Conservation (phyloP, 2,329 filamentous ascomycete species). For the Colletotrichum plurivorum region DNA sequence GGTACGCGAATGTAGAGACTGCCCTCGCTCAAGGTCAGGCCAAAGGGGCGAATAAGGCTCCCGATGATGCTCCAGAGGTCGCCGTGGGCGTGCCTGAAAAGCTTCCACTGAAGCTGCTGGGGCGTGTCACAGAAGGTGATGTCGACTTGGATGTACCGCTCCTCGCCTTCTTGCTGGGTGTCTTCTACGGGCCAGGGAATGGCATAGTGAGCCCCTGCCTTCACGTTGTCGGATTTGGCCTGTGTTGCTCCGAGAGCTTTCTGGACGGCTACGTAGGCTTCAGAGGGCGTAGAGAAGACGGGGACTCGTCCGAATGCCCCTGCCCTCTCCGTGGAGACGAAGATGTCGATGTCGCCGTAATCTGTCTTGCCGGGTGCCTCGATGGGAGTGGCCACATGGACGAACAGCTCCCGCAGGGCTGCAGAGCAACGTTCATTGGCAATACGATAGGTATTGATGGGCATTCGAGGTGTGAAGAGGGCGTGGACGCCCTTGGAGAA, state of each 20-base stretch:
- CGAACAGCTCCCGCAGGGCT: slow-evolving; percentile 66
- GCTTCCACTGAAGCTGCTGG: slow-evolving; percentile 69
- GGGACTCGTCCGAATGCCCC: background rate
- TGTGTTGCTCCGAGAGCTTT: slow-evolving; percentile 61
- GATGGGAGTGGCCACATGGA: slow-evolving; percentile 70
- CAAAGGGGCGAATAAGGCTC: slow-evolving; percentile 73
- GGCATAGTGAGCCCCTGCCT: slow-evolving; percentile 60
- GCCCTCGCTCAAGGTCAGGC: slow-evolving; percentile 75
- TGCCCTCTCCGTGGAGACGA: slow-evolving; percentile 62
- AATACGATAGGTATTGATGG: slow-evolving; percentile 66
- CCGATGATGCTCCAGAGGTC: slow-evolving; percentile 78
- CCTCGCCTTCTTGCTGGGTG: background rate
- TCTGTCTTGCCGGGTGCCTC: slow-evolving; percentile 78
- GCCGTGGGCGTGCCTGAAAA: slow-evolving; percentile 80
- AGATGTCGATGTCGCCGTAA: slow-evolving; percentile 81
- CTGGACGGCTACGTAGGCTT: slow-evolving; percentile 22
- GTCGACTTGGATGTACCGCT: slow-evolving; percentile 76
- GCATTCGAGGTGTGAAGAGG: slow-evolving; percentile 77
- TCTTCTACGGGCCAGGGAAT: slow-evolving; percentile 64
- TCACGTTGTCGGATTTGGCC: slow-evolving; percentile 45
- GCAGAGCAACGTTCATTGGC: slow-evolving; percentile 62
- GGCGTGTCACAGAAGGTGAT: slow-evolving; percentile 66
- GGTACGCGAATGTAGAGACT: slow-evolving; percentile 77
- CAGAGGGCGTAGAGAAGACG: background rate
- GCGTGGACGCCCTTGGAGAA: slow-evolving; percentile 64